phyloP scores from a whole-genome alignment of 1,284 basidiomycete genomes.

The Anthracocystis panici-leucophaei region DNA sequence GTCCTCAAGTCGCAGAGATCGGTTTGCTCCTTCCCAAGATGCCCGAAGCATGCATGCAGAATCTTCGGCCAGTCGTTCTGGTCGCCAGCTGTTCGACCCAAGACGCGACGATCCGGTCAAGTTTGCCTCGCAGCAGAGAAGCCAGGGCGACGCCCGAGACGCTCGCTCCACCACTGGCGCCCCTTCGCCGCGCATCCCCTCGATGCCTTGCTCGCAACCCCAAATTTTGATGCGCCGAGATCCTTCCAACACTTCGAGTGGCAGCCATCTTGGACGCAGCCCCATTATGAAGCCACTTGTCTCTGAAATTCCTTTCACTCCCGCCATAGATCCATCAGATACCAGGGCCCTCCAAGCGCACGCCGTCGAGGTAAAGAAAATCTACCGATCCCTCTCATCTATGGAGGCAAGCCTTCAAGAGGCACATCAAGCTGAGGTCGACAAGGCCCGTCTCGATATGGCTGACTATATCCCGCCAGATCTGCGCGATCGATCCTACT shows the following conservation, averaged over 20 bases:
- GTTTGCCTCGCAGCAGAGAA: conserved; percentile 49
- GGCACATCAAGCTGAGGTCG: conserved; percentile 50
- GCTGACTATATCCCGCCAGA: conserved; percentile 34
- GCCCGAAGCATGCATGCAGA: conserved; percentile 36
- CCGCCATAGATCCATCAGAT: conserved; percentile 28
- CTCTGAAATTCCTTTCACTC: conserved; percentile 23
- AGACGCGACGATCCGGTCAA: conserved; percentile 84
- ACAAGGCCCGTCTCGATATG: conserved; percentile 23
- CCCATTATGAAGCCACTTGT: conserved; percentile 30
- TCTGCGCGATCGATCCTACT: conserved; percentile 49
- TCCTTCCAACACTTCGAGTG: conserved; percentile 27
- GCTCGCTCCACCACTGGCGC: conserved; percentile 15
- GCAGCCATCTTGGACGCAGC: conserved; percentile 24
- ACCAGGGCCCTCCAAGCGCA: conserved; percentile 66
- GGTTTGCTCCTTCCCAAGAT: conserved; percentile 38
- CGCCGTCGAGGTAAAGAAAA: conserved; percentile 80
- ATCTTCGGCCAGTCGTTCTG: conserved; percentile 24
- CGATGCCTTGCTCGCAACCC: conserved; percentile 19
- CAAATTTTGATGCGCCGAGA: conserved; percentile 38
- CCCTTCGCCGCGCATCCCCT: conserved; percentile 21
- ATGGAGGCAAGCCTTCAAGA: conserved; percentile 80
- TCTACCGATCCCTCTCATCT: conserved; percentile 80
- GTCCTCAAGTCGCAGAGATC: conserved; percentile 32
- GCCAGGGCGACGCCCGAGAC: conserved; percentile 32
- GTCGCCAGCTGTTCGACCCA: conserved; percentile 78